Percentiles rank a stretch among this genome's conserved stretches.
phyloP scores from a whole-genome alignment of 1,284 basidiomycete genomes.

The Termitomyces sp. region DNA sequence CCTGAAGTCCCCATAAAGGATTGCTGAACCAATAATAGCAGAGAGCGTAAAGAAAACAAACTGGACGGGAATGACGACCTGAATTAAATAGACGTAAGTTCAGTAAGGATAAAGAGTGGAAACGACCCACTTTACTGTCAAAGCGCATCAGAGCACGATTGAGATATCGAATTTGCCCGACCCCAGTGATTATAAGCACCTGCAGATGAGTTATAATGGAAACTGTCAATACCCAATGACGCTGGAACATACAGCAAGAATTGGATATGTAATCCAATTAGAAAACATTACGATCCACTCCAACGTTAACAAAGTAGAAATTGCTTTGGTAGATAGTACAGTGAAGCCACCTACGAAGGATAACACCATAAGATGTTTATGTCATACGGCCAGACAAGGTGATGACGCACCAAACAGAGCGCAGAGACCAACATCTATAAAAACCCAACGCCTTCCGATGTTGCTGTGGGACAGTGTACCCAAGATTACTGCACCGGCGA shows the following conservation, averaged over 20 bases:
- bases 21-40: slow-evolving; percentile 88
- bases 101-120: neutral
- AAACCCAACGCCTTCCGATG: slow-evolving; percentile 65
- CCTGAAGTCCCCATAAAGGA: slow-evolving; percentile 91
- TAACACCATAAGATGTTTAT: slow-evolving; percentile 6
- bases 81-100: slow-evolving; percentile 4
- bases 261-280: slow-evolving; percentile 76
- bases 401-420: slow-evolving; percentile 67
- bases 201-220: slow-evolving; percentile 25
- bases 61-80: slow-evolving; percentile 91
- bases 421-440: slow-evolving; percentile 86
- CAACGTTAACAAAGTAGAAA: slow-evolving; percentile 80
- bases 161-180: slow-evolving; percentile 88
- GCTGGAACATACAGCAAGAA: slow-evolving; percentile 46
- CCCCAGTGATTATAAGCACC: slow-evolving; percentile 75
- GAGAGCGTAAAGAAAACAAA: slow-evolving; percentile 88
- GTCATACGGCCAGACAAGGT: neutral
- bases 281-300: slow-evolving; percentile 73
- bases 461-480: slow-evolving; percentile 56
- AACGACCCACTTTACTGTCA: slow-evolving; percentile 65
- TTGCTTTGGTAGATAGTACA: slow-evolving; percentile 89
- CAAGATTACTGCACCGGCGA: slow-evolving; percentile 52
- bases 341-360: slow-evolving; percentile 77
- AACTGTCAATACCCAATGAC: slow-evolving; percentile 16
- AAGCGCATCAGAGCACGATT: slow-evolving; percentile 89